Evolutionary conservation across 2,329 filamentous ascomycete genomes (phyloP), one percentile per base, ranked within the genome.

Genomic region (Periconia sp.): DNA sequence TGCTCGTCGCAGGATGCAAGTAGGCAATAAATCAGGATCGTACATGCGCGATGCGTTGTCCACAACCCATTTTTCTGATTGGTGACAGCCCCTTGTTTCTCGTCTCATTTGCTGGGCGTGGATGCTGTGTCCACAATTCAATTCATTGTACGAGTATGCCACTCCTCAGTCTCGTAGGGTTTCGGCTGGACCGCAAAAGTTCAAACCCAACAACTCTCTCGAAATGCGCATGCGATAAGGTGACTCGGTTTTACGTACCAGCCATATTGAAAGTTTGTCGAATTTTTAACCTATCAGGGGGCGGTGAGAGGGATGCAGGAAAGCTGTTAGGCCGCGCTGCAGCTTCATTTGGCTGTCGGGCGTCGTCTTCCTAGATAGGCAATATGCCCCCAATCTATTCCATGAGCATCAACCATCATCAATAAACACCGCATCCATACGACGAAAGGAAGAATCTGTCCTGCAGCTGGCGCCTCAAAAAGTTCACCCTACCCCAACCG

Each of bases 401-500:
- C 20, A 40, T 31, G 20, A 47, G 3, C 2, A 14, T 1, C 17
- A 17, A n/a, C 8, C 23, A 23, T 15, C 17, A 41, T 10, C 20
- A 20, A 13, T 18, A 33, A 19, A 18, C 31, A 49, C 31, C 30
- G 35, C 19, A 41, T 23, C 17, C 3, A 40, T 31, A 49, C n/a
- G n/a, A 19, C 11, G 43, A 10, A 19, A 14, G 10, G 20, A n/a
- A 45, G 27, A 23, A 6, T 19, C 18, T 15, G 7, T n/a, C 47
- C 27, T 45, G 41, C 31, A 41, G 45, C 47, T 27, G 8, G 3
- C 23, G 23, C 23, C 23, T 27, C 23, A 27, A 27, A 27, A 27
- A 27, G 23, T 49, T 61, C 59, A 61, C 50, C 37, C 63, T 71
- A 75, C 47, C 70, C 73, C 46, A 92, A 79, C 65, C 91, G 82